A percentile compares a stretch with the other conserved stretches of the same genome.
Evolutionary conservation across 2,329 filamentous ascomycete species (phyloP).

Genomic region (Xylariales sp.): DNA sequence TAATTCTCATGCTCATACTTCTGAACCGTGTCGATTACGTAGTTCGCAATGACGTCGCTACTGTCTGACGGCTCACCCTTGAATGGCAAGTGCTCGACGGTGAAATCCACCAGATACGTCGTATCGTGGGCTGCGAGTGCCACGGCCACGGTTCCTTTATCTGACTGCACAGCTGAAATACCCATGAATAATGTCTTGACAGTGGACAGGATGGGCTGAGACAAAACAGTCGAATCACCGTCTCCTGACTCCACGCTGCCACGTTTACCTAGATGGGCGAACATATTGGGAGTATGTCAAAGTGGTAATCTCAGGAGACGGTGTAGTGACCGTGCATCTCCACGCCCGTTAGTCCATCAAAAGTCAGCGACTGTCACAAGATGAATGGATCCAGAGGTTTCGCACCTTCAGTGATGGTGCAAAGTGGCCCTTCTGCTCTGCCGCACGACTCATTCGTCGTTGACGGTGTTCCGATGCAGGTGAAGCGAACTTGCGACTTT

Average conservation of each 20-base stretch:
- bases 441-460: conserved; percentile 40
- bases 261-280: no score
- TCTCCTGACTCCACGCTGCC: no score
- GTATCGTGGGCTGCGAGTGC: conserved; percentile 69
- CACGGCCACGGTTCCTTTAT: conserved; percentile 50
- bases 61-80: conserved; percentile 32
- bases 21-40: conserved; percentile 52
- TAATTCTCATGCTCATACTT: conserved; percentile 60
- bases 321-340: no score
- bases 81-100: conserved; percentile 52
- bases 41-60: conserved; percentile 50
- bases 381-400: no score
- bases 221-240: no score
- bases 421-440: conserved; percentile 38
- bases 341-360: neutral
- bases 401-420: conserved; percentile 41
- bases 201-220: no score
- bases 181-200: conserved; percentile 58
- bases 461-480: conserved; percentile 41
- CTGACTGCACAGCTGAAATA: conserved; percentile 50
- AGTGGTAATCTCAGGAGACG: no score
- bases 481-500: conserved; percentile 37
- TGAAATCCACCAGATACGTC: conserved; percentile 70
- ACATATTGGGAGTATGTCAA: no score
- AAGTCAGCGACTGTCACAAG: neutral